Evolutionary conservation across 441 rosid species (phyloP).

Genomic region (Bocquillonia castaneifolia): DNA sequence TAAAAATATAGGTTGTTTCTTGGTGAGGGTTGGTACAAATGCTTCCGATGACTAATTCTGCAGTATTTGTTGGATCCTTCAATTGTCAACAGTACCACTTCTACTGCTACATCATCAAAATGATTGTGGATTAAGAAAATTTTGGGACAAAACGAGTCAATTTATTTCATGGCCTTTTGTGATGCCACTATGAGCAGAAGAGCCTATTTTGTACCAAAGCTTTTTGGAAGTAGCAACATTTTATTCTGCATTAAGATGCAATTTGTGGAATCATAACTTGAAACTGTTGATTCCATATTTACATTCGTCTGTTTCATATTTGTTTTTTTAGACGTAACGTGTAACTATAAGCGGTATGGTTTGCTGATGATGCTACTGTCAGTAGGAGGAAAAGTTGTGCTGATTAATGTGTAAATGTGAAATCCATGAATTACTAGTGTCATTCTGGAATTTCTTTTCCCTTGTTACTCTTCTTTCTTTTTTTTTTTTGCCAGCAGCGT

Average conservation of each 20-base stretch:
- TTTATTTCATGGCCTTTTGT: not conserved
- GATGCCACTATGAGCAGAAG: not conserved
- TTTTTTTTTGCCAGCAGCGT: no score
- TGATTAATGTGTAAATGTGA: not conserved
- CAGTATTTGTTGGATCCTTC: conserved; percentile 3
- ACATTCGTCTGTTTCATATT: no score
- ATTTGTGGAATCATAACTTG: not conserved
- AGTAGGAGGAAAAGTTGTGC: not conserved
- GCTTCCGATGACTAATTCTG: not conserved
- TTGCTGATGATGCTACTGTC: not conserved
- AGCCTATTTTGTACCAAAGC: not conserved
- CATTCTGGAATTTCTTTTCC: not conserved
- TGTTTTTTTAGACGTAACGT: not conserved
- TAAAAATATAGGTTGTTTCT: conserved; percentile 11
- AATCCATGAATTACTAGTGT: not conserved
- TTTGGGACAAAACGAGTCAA: not conserved
- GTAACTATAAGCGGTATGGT: not conserved
- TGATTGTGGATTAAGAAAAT: not conserved
- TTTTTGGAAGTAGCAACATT: not conserved
- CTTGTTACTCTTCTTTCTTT: no score
- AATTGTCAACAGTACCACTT: not conserved
- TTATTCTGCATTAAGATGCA: not conserved
- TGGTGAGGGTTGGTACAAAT: not conserved
- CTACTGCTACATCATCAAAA: not conserved
- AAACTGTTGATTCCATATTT: not conserved